Conservation (phyloP, 306 rosid genomes). For the Luffa acutangula region DNA sequence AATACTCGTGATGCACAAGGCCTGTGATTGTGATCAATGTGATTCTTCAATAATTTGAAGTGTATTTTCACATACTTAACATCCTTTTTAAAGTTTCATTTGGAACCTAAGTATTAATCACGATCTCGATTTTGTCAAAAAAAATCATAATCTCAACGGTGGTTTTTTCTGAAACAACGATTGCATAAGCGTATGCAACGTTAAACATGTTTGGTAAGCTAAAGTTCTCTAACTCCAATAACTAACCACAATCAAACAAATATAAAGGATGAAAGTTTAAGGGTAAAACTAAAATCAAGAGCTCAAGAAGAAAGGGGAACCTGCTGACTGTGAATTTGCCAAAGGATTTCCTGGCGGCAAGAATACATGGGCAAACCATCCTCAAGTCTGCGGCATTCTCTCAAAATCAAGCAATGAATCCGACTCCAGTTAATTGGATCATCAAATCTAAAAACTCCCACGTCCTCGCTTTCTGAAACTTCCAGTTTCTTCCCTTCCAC, state of each 20-base stretch:
- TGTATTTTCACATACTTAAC: neutral
- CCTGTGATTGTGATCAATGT: neutral
- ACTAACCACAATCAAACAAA: neutral
- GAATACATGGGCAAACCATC: constrained; percentile 86
- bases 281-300: neutral
- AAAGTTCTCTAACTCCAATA: neutral
- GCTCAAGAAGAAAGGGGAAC: constrained; percentile 18
- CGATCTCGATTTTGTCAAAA: too few species aligned
- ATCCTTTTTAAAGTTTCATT: neutral
- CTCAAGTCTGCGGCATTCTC: constrained; percentile 66
- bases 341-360: constrained; percentile 54
- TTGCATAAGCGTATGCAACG: neutral
- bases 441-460: constrained; percentile 30
- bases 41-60: neutral
- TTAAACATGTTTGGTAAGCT: neutral
- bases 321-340: constrained; percentile 50
- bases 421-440: constrained; percentile 34
- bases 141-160: neutral
- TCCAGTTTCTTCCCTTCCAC: constrained; percentile 25
- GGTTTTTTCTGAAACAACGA: neutral
- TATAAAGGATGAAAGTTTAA: neutral
- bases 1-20: neutral
- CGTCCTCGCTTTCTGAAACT: constrained; percentile 6
- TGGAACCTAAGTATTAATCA: neutral
- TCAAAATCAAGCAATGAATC: constrained; percentile 33